Conservation (phyloP, 2,329 filamentous ascomycete species). For the Ophiostoma sp. region DNA sequence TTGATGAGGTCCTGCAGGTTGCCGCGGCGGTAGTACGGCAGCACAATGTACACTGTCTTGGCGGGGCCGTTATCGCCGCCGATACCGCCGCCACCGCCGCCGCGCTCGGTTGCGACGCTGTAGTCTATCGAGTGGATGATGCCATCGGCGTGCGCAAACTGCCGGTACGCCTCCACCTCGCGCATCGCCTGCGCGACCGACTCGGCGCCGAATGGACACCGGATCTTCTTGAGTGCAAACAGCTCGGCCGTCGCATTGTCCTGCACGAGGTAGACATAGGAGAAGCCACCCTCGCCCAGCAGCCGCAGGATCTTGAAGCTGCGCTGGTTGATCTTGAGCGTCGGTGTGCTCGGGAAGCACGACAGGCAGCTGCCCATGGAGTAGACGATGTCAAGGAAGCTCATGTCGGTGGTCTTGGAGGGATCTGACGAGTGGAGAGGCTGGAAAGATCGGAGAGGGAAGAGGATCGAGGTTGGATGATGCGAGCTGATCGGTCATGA, state of each 20-base stretch:
- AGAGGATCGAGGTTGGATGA: background rate
- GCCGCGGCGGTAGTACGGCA: slow-evolving; percentile 90
- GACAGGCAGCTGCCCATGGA: slow-evolving; percentile 91
- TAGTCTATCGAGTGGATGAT: slow-evolving; percentile 86
- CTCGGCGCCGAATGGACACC: slow-evolving; percentile 95
- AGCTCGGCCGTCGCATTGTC: slow-evolving; percentile 77
- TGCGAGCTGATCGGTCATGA: background rate
- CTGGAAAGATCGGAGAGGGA: background rate
- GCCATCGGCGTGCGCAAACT: slow-evolving; percentile 76
- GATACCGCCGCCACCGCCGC: slow-evolving; percentile 45
- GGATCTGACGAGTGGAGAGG: background rate
- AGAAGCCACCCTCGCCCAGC: slow-evolving; percentile 96
- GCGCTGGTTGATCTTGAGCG: slow-evolving; percentile 88
- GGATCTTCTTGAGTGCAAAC: slow-evolving; percentile 96
- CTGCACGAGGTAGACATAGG: slow-evolving; percentile 97
- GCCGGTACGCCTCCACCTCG: slow-evolving; percentile 92
- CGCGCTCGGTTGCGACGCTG: slow-evolving; percentile 68
- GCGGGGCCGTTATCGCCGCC: slow-evolving; percentile 49
- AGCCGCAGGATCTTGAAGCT: slow-evolving; percentile 94
- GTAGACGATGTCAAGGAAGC: slow-evolving; percentile 70
- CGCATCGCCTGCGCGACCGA: slow-evolving; percentile 91
- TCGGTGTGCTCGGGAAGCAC: slow-evolving; percentile 91
- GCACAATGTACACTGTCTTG: slow-evolving; percentile 93
- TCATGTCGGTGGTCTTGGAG: slow-evolving; percentile 33
- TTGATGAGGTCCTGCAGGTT: slow-evolving; percentile 99